A percentile compares a stretch with the other conserved stretches of the same genome.
phyloP scores from a whole-genome alignment of 75 land plant genomes.

The Cunninghamia lanceolata region DNA sequence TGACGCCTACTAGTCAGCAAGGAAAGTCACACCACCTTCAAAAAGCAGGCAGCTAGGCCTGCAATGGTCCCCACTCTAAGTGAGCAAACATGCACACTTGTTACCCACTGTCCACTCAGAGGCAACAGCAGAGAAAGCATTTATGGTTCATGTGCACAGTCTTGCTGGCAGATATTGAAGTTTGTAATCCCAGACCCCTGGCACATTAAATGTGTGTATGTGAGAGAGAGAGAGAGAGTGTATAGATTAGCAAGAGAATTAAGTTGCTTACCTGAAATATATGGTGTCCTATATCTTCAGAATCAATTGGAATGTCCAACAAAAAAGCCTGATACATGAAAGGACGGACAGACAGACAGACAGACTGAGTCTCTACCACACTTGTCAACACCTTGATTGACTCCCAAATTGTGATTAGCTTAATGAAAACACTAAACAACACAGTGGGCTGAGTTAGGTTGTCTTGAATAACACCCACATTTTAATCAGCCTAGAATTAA shows the following conservation, averaged over 20 bases:
- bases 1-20: neutral
- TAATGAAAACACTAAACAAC: neutral
- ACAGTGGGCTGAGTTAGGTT: neutral
- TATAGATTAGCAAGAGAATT: conserved; percentile 10
- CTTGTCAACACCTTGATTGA: conserved; percentile 8
- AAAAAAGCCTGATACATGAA: conserved; percentile 4
- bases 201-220: neutral
- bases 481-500: neutral
- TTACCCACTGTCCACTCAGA: neutral
- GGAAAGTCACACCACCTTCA: neutral
- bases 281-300: conserved; percentile 12
- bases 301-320: conserved; percentile 12
- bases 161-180: conserved; percentile 2
- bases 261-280: conserved; percentile 10
- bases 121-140: conserved; percentile 9
- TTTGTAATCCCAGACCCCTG: neutral
- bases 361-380: neutral
- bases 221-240: neutral
- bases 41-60: neutral
- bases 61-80: neutral
- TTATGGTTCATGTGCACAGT: conserved; percentile 12
- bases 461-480: neutral
- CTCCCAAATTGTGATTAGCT: neutral
- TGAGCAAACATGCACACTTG: conserved; percentile 2
- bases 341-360: conserved; percentile 1